Conservation (phyloP, 768 basidiomycete species). For the Pisolithus albus region DNA sequence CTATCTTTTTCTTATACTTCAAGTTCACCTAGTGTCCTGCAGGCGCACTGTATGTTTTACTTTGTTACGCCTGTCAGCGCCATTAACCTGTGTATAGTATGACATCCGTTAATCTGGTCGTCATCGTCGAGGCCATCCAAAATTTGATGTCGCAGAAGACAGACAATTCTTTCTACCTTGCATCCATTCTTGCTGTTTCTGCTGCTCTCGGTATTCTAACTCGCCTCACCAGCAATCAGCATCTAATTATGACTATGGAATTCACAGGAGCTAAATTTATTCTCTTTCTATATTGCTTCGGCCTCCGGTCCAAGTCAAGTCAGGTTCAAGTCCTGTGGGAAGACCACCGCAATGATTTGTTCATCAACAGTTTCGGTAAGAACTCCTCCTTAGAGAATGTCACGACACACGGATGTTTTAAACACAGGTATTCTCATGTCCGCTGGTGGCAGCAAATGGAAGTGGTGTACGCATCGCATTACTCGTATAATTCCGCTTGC, state of each 20-base stretch:
- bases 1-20: not conserved
- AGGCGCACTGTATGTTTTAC: constrained; percentile 42
- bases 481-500: constrained; percentile 4
- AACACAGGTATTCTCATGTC: constrained; percentile 72
- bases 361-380: constrained; percentile 71
- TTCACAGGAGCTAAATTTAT: constrained; percentile 68
- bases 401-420: constrained; percentile 1
- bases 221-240: not conserved
- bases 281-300: constrained; percentile 82
- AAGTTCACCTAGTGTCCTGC: not conserved
- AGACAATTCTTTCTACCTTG: constrained; percentile 60
- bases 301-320: constrained; percentile 73
- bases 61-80: not conserved
- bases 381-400: not conserved
- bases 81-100: constrained; percentile 45
- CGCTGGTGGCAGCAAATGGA: constrained; percentile 68
- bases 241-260: not conserved
- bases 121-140: constrained; percentile 82
- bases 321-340: constrained; percentile 97
- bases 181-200: constrained; percentile 77
- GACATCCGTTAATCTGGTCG: constrained; percentile 85
- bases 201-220: constrained; percentile 57
- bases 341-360: constrained; percentile 92
- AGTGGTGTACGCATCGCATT: constrained; percentile 60
- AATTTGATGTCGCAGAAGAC: constrained; percentile 58